Evolutionary conservation across 352 stramenopile species (phyloP).

Genomic region (Phytophthora pluvialis): DNA sequence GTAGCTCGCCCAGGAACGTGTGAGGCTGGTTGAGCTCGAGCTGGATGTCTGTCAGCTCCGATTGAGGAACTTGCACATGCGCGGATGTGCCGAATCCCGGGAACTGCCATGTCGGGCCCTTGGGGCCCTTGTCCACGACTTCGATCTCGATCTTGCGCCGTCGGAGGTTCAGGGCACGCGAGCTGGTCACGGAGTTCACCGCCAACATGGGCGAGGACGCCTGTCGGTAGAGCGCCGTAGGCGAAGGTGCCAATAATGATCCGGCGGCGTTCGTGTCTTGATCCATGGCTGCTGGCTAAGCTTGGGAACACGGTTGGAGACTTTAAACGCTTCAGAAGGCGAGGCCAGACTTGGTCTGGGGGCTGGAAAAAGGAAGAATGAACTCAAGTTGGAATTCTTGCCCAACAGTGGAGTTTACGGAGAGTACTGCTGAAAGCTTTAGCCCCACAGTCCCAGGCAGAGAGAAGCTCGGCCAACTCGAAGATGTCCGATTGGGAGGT

Average conservation of each 20-base stretch:
- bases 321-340: too few relatives aligned
- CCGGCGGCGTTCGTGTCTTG: background rate
- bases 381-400: background rate
- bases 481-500: background rate
- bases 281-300: background rate
- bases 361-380: background rate
- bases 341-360: background rate
- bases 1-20: slow-evolving; percentile 59
- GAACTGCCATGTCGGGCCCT: slow-evolving; percentile 46
- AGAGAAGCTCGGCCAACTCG: background rate
- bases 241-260: background rate
- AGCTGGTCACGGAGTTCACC: background rate
- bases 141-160: slow-evolving; percentile 54
- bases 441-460: background rate
- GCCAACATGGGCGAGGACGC: background rate
- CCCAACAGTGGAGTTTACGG: too few relatives aligned
- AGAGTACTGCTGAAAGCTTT: too few relatives aligned
- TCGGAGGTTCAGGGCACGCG: background rate
- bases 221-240: background rate
- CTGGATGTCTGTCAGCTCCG: slow-evolving; percentile 42
- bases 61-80: slow-evolving; percentile 37
- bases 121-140: slow-evolving; percentile 31
- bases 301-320: too few relatives aligned
- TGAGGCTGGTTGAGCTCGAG: slow-evolving; percentile 32
- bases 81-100: slow-evolving; percentile 42